Base-by-base conservation (phyloP, 2,329 filamentous ascomycete genomes). In the Colletotrichum tropicicola region DNA sequence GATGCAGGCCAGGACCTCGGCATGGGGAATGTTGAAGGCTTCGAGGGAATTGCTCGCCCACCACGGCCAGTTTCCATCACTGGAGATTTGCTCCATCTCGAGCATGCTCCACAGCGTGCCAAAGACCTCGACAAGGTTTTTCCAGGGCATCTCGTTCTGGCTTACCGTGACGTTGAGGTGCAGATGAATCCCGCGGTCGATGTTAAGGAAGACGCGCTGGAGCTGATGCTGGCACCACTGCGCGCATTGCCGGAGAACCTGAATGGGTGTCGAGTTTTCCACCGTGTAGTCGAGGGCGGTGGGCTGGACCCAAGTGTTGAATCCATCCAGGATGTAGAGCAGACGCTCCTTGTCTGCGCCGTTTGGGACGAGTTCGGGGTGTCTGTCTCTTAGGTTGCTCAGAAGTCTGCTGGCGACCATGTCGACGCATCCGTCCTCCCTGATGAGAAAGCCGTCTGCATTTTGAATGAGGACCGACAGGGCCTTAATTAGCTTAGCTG, bases 181-280 rank as follows among this genome's bases (percentile, higher is more conserved):
- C 6, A 39, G 48, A 3, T 30, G 30, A 6, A 2, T 13, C 4
- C 23, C 15, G 12, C 32, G 8, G 7, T 21, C 39, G 7, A n/a
- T 7, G 17, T 32, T 7, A 7, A 6, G 30, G 2, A n/a, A 47
- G 21, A 30, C 48, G 7, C 30, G 0, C 5, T n/a, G 13, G 2
- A 60, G 41, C 39, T 17, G 13, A 15, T 39, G 19, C 19, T 45
- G n/a, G 17, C 57, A 54, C 57, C 57, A 60, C 37, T 28, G 25
- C 9, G 19, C 21, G 21, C 57, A 60, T 12, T 43, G n/a, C 17
- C 8, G 27, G 2, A 59, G 45, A 3, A 23, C 13, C 4, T 23
- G 39, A 12, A 55, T 13, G 6, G 43, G 28, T 8, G 12, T 13
- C 3, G 41, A 45, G 25, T 13, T 6, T 19, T 8, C 13, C 13